phyloP scores from a whole-genome alignment of 2,329 filamentous ascomycete species.

The Claviceps pazoutovae region DNA sequence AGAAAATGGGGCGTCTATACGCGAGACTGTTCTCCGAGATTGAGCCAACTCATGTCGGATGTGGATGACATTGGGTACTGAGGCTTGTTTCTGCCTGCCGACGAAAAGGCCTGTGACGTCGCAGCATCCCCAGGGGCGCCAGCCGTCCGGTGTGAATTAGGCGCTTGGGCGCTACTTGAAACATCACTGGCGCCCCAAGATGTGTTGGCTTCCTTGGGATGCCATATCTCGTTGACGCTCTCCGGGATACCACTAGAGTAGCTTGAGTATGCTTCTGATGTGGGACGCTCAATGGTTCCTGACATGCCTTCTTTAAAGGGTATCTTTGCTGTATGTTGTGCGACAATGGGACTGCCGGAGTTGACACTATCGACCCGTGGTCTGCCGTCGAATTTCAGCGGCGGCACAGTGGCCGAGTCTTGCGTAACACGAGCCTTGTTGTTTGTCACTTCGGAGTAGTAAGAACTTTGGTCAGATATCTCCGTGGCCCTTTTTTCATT shows the following conservation, averaged over 20 bases:
- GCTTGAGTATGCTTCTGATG: slow-evolving; percentile 34
- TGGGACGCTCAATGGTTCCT: slow-evolving; percentile 45
- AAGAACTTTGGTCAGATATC: slow-evolving; percentile 41
- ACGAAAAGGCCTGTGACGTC: slow-evolving; percentile 15
- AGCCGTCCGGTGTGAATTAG: slow-evolving; percentile 26
- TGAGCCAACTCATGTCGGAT: slow-evolving; percentile 70
- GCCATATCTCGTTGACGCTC: slow-evolving; percentile 45
- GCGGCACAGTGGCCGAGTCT: slow-evolving; percentile 56
- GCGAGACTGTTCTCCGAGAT: slow-evolving; percentile 40
- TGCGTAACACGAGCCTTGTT: slow-evolving; percentile 36
- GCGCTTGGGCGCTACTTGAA: slow-evolving; percentile 37
- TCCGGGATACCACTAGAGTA: slow-evolving; percentile 54
- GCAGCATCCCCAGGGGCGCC: slow-evolving; percentile 23
- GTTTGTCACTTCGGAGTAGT: slow-evolving; percentile 30
- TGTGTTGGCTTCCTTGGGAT: slow-evolving; percentile 29
- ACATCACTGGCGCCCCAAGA: slow-evolving; percentile 37
- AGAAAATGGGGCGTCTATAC: not conserved
- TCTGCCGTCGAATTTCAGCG: slow-evolving; percentile 50
- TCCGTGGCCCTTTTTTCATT: slow-evolving; percentile 34
- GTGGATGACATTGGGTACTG: slow-evolving; percentile 35
- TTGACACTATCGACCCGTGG: slow-evolving; percentile 51
- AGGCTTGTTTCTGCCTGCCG: slow-evolving; percentile 32
- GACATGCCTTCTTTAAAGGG: slow-evolving; percentile 43
- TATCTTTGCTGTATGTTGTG: slow-evolving; percentile 39
- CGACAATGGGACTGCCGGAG: slow-evolving; percentile 56